These are phyloP conservation scores for Colletotrichum sojae DNA, from an alignment of 2,329 filamentous ascomycete genomes.

Conservation along the genomic window DNA sequence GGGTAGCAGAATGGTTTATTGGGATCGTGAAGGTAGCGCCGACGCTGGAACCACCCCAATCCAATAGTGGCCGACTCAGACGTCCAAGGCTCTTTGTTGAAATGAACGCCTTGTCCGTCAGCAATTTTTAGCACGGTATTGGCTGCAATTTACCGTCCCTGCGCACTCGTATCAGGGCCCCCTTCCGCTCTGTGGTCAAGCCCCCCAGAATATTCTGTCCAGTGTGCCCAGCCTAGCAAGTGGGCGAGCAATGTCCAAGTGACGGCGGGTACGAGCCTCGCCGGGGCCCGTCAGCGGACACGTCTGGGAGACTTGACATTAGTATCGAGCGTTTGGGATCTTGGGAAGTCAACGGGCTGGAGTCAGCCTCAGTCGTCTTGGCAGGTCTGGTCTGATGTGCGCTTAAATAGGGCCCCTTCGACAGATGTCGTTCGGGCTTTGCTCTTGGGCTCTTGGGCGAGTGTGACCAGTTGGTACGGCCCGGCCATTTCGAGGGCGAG, in stretches of 20 bases:
- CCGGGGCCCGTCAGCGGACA: background rate
- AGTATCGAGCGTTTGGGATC: background rate
- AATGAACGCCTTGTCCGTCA: slow-evolving; percentile 34
- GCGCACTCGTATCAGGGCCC: slow-evolving; percentile 28
- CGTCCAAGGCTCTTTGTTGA: slow-evolving; percentile 38
- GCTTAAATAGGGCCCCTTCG: slow-evolving; percentile 4
- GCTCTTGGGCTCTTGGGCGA: slow-evolving; percentile 4
- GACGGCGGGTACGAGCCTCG: slow-evolving; percentile 25
- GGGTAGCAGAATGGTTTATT: slow-evolving; percentile 19
- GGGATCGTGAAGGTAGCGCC: slow-evolving; percentile 37
- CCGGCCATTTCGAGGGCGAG: slow-evolving; percentile 11
- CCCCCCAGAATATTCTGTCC: background rate
- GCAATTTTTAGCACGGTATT: slow-evolving; percentile 38
- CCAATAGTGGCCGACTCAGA: slow-evolving; percentile 39
- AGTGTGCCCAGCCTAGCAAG: slow-evolving; percentile 14
- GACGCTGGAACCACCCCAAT: slow-evolving; percentile 28
- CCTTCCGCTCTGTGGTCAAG: slow-evolving; percentile 9
- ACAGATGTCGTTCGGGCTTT: slow-evolving; percentile 4
- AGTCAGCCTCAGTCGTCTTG: slow-evolving; percentile 34
- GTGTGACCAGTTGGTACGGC: background rate
- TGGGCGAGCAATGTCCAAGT: slow-evolving; percentile 8
- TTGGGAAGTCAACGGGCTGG: slow-evolving; percentile 21
- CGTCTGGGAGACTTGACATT: background rate
- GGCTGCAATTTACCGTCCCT: slow-evolving; percentile 39
- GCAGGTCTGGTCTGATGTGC: slow-evolving; percentile 29